phyloP scores from a whole-genome alignment of 225 moss, liverwort and hornwort genomes.

The Pseudoscleropodium purum region DNA sequence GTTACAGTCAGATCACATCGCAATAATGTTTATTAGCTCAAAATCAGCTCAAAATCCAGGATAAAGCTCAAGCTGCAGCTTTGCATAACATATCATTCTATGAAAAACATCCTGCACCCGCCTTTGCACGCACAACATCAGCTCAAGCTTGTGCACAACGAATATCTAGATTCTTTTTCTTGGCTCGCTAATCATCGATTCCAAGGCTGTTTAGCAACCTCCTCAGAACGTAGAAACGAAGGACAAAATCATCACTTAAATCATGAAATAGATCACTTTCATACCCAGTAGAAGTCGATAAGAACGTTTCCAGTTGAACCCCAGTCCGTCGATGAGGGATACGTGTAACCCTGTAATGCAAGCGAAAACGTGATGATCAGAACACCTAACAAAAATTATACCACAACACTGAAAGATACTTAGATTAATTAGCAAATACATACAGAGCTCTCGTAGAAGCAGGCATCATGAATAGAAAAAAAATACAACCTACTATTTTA shows the following conservation, averaged over 20 bases:
- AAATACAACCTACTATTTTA: background rate
- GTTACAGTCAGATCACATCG: background rate
- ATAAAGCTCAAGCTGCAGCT: background rate
- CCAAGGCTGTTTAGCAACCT: background rate
- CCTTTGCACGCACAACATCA: background rate
- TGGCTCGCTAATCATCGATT: background rate
- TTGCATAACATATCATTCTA: background rate
- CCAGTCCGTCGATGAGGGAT: conserved; percentile 75
- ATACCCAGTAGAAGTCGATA: conserved; percentile 90
- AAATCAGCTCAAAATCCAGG: background rate
- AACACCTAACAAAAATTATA: background rate
- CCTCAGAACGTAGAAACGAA: background rate
- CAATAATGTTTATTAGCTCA: background rate
- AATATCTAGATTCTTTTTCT: background rate
- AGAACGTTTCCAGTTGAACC: conserved; percentile 77
- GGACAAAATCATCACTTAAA: background rate
- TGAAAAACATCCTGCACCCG: background rate
- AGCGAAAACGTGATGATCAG: background rate
- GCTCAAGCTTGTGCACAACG: background rate
- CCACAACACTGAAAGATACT: background rate
- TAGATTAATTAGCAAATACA: background rate
- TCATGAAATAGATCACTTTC: background rate
- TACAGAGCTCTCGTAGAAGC: background rate
- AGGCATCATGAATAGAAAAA: background rate
- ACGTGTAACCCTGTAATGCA: conserved; percentile 57